Base-by-base conservation (phyloP, 257 asterid genomes). In the Lithospermum erythrorhizon region DNA sequence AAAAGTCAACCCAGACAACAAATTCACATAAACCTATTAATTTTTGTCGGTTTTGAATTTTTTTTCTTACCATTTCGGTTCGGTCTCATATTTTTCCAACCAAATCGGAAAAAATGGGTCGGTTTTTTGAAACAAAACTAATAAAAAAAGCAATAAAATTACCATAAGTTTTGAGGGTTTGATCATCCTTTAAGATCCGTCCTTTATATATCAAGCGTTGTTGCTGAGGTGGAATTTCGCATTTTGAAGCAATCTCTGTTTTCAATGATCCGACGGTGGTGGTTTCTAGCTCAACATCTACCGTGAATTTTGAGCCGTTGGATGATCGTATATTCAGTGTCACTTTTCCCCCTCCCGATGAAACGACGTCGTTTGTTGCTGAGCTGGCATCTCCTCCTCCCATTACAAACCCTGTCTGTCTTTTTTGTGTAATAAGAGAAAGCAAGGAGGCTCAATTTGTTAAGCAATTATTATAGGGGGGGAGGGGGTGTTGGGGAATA, bases 171-270 rank as follows among this genome's bases (percentile, higher is more conserved):
- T 24, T 53, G 16, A 81, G 78, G 72, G 87, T 78, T 66, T 81
- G 87, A 63, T 83, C 87, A 58, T 81, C 87, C 74, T 83, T 83
- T 62, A 83, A 64, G 73, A 83, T 74, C 79, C 90, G 81, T 35
- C 90, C 90, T 51, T 78, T 81, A 58, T 83, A 81, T 76, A 81
- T 78, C 67, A 81, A 58, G 17, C 85, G 78, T 74, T 81, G 90
- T 67, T 72, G 81, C 47, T 72, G 76, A n/a, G 75, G 61, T 4
- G 87, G 81, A 59, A 83, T 65, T 16, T 76, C 82, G 61, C 81
- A 76, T 19, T 70, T 74, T 80, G 67, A 71, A 21, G 74, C 77
- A 19, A 83, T 65, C 55, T 66, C 27, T 23, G 79, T 71, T 77
- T 80, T 83, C 71, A 83, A 83, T 17, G 76, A 61, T 70, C 57